phyloP scores from a whole-genome alignment of 441 rosid species.

The Cnidoscolus chayamansa region DNA sequence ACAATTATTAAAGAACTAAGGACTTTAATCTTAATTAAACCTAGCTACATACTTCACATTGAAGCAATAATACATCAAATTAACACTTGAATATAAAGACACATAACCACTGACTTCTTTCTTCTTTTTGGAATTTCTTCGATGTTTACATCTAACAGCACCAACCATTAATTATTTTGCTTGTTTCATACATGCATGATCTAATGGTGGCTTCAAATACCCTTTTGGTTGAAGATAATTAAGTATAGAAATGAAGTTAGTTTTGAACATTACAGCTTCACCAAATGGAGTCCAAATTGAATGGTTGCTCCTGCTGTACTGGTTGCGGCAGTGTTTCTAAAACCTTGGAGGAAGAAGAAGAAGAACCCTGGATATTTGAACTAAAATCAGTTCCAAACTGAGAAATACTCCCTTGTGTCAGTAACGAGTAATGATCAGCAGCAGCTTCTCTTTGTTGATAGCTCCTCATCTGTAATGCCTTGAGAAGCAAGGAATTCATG shows the following conservation, averaged over 20 bases:
- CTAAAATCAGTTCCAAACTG: slow-evolving; percentile 34
- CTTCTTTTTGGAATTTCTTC: too few relatives aligned
- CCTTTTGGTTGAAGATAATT: too few relatives aligned
- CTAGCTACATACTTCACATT: too few relatives aligned
- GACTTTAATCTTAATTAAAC: too few relatives aligned
- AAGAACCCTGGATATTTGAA: slow-evolving; percentile 44
- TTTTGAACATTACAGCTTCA: slow-evolving; percentile 27
- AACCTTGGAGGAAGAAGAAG: slow-evolving; percentile 45
- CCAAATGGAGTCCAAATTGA: slow-evolving; percentile 76
- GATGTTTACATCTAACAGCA: too few relatives aligned
- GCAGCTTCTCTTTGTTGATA: slow-evolving; percentile 48
- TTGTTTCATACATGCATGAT: too few relatives aligned
- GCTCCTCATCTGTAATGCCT: slow-evolving; percentile 70
- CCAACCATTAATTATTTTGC: too few relatives aligned
- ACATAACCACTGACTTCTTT: background rate
- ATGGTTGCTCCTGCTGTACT: slow-evolving; percentile 65
- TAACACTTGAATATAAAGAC: background rate
- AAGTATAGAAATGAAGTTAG: too few relatives aligned
- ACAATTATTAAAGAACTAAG: too few relatives aligned
- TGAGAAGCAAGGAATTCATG: slow-evolving; percentile 72
- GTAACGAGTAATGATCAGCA: slow-evolving; percentile 27
- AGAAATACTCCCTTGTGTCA: slow-evolving; percentile 28
- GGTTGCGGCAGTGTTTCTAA: slow-evolving; percentile 31
- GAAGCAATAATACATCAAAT: background rate
- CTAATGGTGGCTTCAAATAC: too few relatives aligned